Base-by-base conservation (phyloP, 2,329 filamentous ascomycete species). In the Diaporthe vexans region DNA sequence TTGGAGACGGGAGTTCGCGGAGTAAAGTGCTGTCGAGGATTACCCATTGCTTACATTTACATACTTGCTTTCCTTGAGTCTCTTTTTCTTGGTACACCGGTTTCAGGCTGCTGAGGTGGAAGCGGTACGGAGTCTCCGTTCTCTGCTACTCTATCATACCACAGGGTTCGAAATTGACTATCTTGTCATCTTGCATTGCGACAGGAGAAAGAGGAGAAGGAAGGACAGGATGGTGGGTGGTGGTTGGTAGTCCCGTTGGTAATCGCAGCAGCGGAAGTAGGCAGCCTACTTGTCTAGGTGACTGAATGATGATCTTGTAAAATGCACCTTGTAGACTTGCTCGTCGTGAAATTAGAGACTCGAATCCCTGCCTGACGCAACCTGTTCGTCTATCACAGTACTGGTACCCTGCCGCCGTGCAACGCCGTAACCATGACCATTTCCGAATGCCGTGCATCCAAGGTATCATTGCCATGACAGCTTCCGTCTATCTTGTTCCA, bases 221-320 rank as follows among this genome's bases (percentile, higher is more conserved):
- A 37, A 33, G 51, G 46, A 63, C n/a, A 63, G 59, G 59, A 48
- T 24, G 70, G 57, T 24, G 70, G 57, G 46, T 37, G 57, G 57
- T 51, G 70, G 57, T 52, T 19, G 59, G 70, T 43, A 54, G 43
- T 61, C 11, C 52, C 57, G 70, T 46, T 48, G 57, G 70, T 72
- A 63, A 72, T 63, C 57, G 35, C 57, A 63, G 70, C 57, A 72
- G 58, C 57, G 51, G 48, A 56, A 35, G 70, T 72, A 63, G 48
- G 29, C 54, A 70, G 51, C 33, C 35, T 37, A 72, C 48, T 43
- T 63, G 33, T 46, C 51, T 56, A 40, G 54, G 69, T 71, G 33
- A 63, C 40, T 63, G 65, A 73, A 73, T 73, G 54, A 73, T n/a
- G 43, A 73, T 68, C 37, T 26, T 71, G 15, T n/a, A 71, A 71